phyloP scores from a whole-genome alignment of 768 basidiomycete genomes.

The Dacryopinax primogenitus region DNA sequence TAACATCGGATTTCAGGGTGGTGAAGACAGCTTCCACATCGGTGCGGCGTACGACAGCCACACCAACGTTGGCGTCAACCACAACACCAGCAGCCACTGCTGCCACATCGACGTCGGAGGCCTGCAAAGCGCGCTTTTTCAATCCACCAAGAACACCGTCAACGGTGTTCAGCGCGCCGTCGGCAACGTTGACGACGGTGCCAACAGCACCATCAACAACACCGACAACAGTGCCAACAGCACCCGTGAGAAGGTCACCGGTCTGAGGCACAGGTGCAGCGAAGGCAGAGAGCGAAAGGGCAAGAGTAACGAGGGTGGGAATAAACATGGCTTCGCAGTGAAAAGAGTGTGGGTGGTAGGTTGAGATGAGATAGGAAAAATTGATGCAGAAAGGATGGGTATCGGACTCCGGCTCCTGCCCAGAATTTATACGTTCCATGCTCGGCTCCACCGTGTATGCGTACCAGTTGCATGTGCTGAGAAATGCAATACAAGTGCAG shows the following conservation, averaged over 20 bases:
- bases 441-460: neutral
- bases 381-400: neutral
- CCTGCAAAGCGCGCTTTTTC: neutral
- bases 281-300: neutral
- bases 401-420: neutral
- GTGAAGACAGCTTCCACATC: neutral
- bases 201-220: neutral
- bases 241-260: neutral
- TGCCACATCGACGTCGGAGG: neutral
- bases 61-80: neutral
- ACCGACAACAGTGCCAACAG: neutral
- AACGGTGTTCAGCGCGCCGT: neutral
- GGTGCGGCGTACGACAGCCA: neutral
- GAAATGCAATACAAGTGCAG: neutral
- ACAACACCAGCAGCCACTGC: neutral
- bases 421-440: neutral
- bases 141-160: neutral
- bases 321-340: neutral
- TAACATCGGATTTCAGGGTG: constrained; percentile 2
- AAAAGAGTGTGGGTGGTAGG: neutral
- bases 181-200: neutral
- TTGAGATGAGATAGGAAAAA: neutral
- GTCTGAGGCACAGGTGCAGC: neutral
- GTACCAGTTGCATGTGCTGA: neutral
- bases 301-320: neutral